phyloP scores from a whole-genome alignment of 306 rosid species.

The Dryas drummondii region DNA sequence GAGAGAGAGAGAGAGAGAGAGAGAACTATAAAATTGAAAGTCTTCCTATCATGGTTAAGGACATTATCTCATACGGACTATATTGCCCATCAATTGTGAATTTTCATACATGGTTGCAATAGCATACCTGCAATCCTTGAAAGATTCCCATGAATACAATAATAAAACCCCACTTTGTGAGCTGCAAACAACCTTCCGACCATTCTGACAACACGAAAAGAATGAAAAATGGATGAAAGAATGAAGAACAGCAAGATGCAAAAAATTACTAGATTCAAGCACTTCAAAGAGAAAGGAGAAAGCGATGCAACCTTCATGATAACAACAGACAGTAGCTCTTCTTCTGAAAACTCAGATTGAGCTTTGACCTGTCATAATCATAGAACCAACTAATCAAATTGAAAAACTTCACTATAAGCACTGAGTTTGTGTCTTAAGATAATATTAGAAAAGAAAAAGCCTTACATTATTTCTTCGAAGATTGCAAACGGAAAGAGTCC shows the following conservation, averaged over 20 bases:
- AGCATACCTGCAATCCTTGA: constrained; percentile 84
- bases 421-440: neutral
- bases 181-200: constrained; percentile 84
- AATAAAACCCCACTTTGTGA: constrained; percentile 73
- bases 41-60: constrained; percentile 11
- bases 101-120: constrained; percentile 12
- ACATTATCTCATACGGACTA: constrained; percentile 1
- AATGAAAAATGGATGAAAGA: neutral
- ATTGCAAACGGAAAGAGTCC: constrained; percentile 90
- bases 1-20: neutral
- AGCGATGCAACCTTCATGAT: constrained; percentile 70
- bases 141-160: constrained; percentile 87
- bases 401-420: neutral
- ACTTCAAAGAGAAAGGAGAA: constrained; percentile 4
- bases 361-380: constrained; percentile 58
- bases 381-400: constrained; percentile 27
- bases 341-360: constrained; percentile 91
- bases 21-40: neutral
- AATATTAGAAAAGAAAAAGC: neutral
- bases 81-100: neutral
- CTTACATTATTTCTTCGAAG: constrained; percentile 80
- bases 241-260: neutral
- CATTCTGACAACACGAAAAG: constrained; percentile 52
- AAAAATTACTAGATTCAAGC: neutral
- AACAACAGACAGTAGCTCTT: constrained; percentile 82